These are phyloP conservation scores for Citrus inodora DNA, from an alignment of 345 rosid species.

Conservation along the genomic window DNA sequence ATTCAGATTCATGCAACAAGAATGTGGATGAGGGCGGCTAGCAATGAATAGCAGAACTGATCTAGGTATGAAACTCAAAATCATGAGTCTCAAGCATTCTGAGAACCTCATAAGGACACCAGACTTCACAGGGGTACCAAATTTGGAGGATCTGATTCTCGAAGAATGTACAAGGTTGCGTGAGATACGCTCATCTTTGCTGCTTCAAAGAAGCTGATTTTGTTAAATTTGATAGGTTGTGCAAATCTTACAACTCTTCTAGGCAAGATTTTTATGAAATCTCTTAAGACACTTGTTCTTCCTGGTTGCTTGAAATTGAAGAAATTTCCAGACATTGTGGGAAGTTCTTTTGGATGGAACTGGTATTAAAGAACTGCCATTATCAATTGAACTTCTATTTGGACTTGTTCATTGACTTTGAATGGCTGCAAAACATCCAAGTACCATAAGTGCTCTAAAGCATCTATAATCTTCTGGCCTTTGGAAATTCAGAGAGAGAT, in stretches of 20 bases:
- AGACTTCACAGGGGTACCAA: too few relatives aligned
- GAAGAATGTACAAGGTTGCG: neutral
- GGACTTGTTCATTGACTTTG: neutral
- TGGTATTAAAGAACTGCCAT: neutral
- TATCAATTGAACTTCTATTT: too few relatives aligned
- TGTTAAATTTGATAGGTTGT: conserved; percentile 25
- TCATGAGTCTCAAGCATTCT: neutral
- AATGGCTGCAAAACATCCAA: neutral
- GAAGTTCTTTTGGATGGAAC: neutral
- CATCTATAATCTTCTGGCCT: too few relatives aligned
- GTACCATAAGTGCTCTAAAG: too few relatives aligned
- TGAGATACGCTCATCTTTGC: conserved; percentile 28
- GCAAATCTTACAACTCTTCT: conserved; percentile 25
- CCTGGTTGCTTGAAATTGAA: neutral
- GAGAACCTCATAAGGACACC: too few relatives aligned
- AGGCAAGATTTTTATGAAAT: neutral
- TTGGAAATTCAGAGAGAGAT: too few relatives aligned
- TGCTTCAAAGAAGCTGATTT: too few relatives aligned
- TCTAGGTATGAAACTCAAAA: neutral
- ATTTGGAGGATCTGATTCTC: too few relatives aligned
- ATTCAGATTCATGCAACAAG: too few relatives aligned
- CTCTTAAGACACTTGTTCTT: neutral
- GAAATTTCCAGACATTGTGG: neutral
- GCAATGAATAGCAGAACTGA: too few relatives aligned
- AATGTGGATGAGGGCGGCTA: too few relatives aligned